A percentile compares a stretch with the other conserved stretches of the same genome.
Evolutionary conservation across 2,329 filamentous ascomycete genomes (phyloP).

Genomic region (Ophiostoma triangulosporum): DNA sequence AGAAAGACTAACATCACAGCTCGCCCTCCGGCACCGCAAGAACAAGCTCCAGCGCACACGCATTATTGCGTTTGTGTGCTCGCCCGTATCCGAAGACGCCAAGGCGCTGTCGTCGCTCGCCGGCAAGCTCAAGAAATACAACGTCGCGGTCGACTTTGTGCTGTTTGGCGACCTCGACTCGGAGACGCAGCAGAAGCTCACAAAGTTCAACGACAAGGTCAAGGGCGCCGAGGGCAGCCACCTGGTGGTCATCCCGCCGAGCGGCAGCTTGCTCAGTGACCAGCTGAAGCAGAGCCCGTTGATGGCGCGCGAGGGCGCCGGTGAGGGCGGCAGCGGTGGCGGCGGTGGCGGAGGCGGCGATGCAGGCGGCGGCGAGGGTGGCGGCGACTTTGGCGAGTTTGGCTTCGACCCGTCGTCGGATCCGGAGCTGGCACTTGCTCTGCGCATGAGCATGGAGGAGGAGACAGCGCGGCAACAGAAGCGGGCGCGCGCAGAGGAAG

Average conservation of each 20-base stretch:
- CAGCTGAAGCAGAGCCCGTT: constrained; percentile 83
- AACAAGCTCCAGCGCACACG: constrained; percentile 95
- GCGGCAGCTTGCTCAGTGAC: constrained; percentile 83
- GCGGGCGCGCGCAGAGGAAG: constrained; percentile 62
- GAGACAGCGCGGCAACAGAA: constrained; percentile 90
- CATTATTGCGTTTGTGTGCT: constrained; percentile 95
- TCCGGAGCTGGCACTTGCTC: constrained; percentile 82
- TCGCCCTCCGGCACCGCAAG: constrained; percentile 93
- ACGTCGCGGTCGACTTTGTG: constrained; percentile 85
- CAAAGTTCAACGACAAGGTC: constrained; percentile 85
- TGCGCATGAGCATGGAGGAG: constrained; percentile 97
- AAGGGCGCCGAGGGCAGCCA: constrained; percentile 86
- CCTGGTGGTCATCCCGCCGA: constrained; percentile 79
- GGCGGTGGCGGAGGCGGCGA: constrained; percentile 43
- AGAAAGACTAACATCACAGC: constrained; percentile 35
- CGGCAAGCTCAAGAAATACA: constrained; percentile 98
- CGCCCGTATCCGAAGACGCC: constrained; percentile 77
- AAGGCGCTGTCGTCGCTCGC: constrained; percentile 79
- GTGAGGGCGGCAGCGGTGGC: constrained; percentile 43
- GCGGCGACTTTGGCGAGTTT: constrained; percentile 61
- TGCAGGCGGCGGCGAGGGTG: constrained; percentile 36
- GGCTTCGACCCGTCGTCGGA: constrained; percentile 85
- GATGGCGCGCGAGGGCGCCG: constrained; percentile 64
- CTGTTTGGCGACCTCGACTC: constrained; percentile 90
- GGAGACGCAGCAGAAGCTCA: constrained; percentile 78